Percentiles rank a stretch among this genome's conserved stretches.
phyloP scores from a whole-genome alignment of 2,329 filamentous ascomycete genomes.

The Orbilia brochopaga region DNA sequence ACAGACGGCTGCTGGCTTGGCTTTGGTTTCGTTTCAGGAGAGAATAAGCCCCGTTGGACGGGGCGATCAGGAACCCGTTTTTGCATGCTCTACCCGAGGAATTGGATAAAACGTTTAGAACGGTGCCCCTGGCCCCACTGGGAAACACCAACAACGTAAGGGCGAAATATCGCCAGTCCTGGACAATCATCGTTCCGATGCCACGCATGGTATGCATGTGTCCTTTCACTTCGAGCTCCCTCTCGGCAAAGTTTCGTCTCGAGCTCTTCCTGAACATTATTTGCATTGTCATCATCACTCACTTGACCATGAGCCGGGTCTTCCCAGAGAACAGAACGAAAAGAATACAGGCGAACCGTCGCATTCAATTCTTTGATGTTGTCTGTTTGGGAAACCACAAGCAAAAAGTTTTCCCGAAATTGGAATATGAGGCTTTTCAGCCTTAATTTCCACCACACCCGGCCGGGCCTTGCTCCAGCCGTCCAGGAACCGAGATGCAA shows the following conservation, averaged over 20 bases:
- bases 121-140: constrained; percentile 1
- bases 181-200: not conserved
- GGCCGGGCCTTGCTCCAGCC: constrained; percentile 38
- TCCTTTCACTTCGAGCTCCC: not conserved
- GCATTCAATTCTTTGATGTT: not conserved
- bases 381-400: not conserved
- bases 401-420: constrained; percentile 39
- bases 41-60: constrained; percentile 37
- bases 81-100: constrained; percentile 50
- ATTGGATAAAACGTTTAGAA: constrained; percentile 46
- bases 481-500: constrained; percentile 37
- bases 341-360: not conserved
- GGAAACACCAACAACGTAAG: not conserved
- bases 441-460: constrained; percentile 49
- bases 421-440: constrained; percentile 31
- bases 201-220: not conserved
- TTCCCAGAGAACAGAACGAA: not conserved
- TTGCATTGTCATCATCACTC: not conserved
- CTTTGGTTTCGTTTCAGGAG: constrained; percentile 49
- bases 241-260: not conserved
- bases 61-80: constrained; percentile 49
- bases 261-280: not conserved
- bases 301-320: not conserved
- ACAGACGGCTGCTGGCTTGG: constrained; percentile 29
- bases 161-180: constrained; percentile 5